These are phyloP conservation scores for Nicotiana tomentosiformis DNA, from an alignment of 257 asterid genomes.

Conservation along the genomic window DNA sequence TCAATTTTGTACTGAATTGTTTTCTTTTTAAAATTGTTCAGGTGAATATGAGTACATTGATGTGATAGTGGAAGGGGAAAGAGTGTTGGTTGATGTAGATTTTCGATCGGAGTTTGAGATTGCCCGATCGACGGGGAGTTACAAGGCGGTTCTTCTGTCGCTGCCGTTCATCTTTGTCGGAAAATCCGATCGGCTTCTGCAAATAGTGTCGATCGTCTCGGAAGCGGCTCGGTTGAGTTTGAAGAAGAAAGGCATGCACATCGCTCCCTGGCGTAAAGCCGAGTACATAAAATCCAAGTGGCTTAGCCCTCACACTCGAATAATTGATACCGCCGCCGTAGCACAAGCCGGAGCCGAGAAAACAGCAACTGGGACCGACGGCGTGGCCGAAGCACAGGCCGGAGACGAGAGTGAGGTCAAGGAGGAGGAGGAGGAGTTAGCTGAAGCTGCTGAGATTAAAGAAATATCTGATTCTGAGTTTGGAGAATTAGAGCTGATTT, in stretches of 20 bases:
- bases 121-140: constrained; percentile 70
- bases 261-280: constrained; percentile 91
- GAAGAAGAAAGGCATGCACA: constrained; percentile 91
- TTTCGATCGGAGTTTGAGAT: constrained; percentile 89
- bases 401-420: neutral
- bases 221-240: constrained; percentile 76
- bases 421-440: constrained; percentile 25
- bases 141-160: constrained; percentile 51
- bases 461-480: constrained; percentile 31
- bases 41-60: constrained; percentile 90
- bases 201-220: constrained; percentile 66
- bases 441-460: neutral
- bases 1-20: neutral
- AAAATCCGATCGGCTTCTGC: constrained; percentile 64
- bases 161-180: constrained; percentile 80
- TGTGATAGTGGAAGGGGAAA: constrained; percentile 57
- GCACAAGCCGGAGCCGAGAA: constrained; percentile 13
- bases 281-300: constrained; percentile 81
- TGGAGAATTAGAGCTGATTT: constrained; percentile 62
- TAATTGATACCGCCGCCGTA: neutral
- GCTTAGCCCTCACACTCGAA: constrained; percentile 63
- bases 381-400: constrained; percentile 8
- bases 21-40: neutral
- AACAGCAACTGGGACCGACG: neutral
- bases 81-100: constrained; percentile 70